Evolutionary conservation across 2,329 filamentous ascomycete genomes (phyloP).

Genomic region (Xylariaceae sp.): DNA sequence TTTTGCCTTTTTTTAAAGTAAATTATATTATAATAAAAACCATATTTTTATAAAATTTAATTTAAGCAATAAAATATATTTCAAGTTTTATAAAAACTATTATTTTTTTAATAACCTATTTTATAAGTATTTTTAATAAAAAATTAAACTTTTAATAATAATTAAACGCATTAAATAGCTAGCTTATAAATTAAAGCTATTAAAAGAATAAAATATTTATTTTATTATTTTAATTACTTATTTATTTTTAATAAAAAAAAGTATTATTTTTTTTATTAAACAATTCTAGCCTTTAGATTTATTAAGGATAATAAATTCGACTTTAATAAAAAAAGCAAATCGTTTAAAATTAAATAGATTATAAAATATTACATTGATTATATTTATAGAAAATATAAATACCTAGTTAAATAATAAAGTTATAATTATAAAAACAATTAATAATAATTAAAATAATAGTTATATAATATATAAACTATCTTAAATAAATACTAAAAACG

Average conservation of each 20-base stretch:
- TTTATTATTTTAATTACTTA: slow-evolving; percentile 1
- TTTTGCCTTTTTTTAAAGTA: neutral
- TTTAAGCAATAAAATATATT: neutral
- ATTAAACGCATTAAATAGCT: neutral
- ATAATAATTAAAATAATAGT: neutral
- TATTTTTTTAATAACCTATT: slow-evolving; percentile 1
- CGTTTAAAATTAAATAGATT: neutral
- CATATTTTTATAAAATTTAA: slow-evolving; percentile 2
- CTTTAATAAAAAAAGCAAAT: neutral
- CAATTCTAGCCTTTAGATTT: neutral
- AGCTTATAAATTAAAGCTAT: slow-evolving; percentile 6
- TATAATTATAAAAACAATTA: neutral
- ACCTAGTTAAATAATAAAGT: neutral
- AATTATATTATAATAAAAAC: neutral
- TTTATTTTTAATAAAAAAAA: neutral
- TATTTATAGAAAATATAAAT: neutral
- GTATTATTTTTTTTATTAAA: neutral
- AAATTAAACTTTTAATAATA: slow-evolving; percentile 1
- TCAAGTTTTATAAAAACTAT: slow-evolving; percentile 2
- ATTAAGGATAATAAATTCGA: neutral
- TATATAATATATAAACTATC: neutral
- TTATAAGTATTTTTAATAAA: neutral
- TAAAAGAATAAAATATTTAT: slow-evolving; percentile 1
- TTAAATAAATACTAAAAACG: no score
- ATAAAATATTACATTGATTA: neutral